These are phyloP conservation scores for Aspergillus sp. DNA, from an alignment of 2,329 filamentous ascomycete species.

Conservation along the genomic window DNA sequence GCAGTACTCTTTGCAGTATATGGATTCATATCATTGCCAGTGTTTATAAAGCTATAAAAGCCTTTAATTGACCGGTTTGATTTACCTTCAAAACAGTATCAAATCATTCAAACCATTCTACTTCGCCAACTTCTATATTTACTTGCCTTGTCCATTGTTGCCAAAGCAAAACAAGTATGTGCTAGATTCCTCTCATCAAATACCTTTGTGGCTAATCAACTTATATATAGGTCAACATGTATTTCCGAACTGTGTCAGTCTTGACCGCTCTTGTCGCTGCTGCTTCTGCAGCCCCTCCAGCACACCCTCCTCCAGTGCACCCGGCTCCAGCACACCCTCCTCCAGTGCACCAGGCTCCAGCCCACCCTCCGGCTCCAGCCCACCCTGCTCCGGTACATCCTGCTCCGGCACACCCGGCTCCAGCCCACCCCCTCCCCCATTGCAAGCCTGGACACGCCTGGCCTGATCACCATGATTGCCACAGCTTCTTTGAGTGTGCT, in stretches of 20 bases:
- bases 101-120: not conserved
- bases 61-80: not conserved
- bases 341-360: not conserved
- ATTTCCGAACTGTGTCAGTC: not conserved
- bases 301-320: not conserved
- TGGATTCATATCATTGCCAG: not conserved
- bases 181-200: too few species aligned
- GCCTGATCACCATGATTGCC: slow-evolving; percentile 6
- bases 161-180: not conserved
- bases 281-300: not conserved
- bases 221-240: not conserved
- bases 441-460: slow-evolving; percentile 3
- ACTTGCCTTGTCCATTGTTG: not conserved
- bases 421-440: not conserved
- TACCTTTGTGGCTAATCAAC: too few species aligned
- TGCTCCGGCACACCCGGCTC: not conserved
- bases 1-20: not conserved
- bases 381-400: not conserved
- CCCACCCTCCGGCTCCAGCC: not conserved
- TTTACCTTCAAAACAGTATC: not conserved
- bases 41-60: not conserved
- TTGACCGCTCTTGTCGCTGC: not conserved
- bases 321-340: not conserved
- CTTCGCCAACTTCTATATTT: not conserved
- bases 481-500: slow-evolving; percentile 8